Base-by-base conservation (phyloP, 148 eudicot genomes). In the Cornus controversa region DNA sequence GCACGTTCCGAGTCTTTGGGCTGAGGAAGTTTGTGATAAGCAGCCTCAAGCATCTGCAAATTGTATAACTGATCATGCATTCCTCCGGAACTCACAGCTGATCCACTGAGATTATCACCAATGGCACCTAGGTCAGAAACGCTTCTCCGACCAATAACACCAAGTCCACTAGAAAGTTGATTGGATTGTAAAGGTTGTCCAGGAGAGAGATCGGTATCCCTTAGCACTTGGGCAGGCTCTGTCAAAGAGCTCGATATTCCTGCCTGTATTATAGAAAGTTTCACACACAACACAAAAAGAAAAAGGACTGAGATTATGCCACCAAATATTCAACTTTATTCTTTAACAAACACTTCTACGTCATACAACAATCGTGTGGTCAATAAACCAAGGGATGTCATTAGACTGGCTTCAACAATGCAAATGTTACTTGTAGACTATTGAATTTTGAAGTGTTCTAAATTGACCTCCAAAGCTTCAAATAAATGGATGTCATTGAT, bases 1-100 rank as follows among this genome's bases (percentile, higher is more conserved):
- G 94, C 88, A 28, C 99, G 92, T 85, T 96, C 99, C 16, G 98
- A 93, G 82, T 96, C 99, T 81, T 87, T 93, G 78, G 97, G 91
- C 76, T 89, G 95, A 72, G 99, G 99, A 84, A 89, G 98, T 83
- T 89, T 96, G 70, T 80, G 73, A 76, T 73, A 96, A 62, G 98
- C 98, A 80, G 97, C 87, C 78, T 96, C 97, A 72, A 96, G 97
- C 98, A 96, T 96, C 85, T 92, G 93, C 78, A 88, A 75, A 87
- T 86, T 89, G 85, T 90, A 84, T 26, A 80, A 75, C 66, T 86
- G 91, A 81, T 96, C 99, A 82, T 88, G 97, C 82, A 86, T 79
- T 75, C 80, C 90, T 60, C 87, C 94, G 65, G 89, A 85, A 78
- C 76, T 93, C 67, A 88, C 77, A 78, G 88, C 74, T 69, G 91